Evolutionary conservation across 225 moss, liverwort and hornwort species (phyloP), one percentile per base, ranked within the genome.

Genomic region (Polytrichum commune): DNA sequence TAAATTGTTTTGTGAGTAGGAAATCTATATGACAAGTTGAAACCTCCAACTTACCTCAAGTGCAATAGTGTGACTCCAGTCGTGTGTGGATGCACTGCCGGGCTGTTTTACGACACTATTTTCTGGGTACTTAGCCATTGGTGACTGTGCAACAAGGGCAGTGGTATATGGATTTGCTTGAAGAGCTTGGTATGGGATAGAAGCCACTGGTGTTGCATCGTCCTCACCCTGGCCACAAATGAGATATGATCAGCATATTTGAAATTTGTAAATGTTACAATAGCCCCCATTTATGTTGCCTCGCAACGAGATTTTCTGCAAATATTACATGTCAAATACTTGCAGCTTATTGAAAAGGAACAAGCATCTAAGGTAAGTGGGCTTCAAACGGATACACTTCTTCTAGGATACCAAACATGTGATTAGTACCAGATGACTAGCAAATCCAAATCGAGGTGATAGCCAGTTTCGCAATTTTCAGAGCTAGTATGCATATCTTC

Each of bases 51-150:
- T 80, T 79, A 96, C 95, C 93, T 96, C 96, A 58, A 96, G 83
- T 29, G 96, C 82, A 64, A 92, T 76, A 54, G 69, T 76, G 76
- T 93, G 90, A 69, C 90, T 96, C 96, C 92, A 86, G 55, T 84
- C 62, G 65, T 84, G 87, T 63, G 72, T 72, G 67, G 87, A 89
- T 77, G 96, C 91, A 73, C 78, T 83, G 30, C 93, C 91, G 72
- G 92, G 88, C 76, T 82, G 77, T 79, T 82, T 74, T 63, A 75
- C 64, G 68, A 53, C 65, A 27, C 35, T 61, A 3, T 60, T 23
- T 18, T 20, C 27, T 72, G 79, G 66, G 67, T 54, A 26, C 32
- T 23, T 27, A 27, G 67, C 64, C 62, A 64, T 54, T 55, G 74
- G 64, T 26, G 24, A 64, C 35, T 65, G 75, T 67, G 77, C 75